Conservation (phyloP, 2,329 filamentous ascomycete genomes). For the Colletotrichum tropicale region DNA sequence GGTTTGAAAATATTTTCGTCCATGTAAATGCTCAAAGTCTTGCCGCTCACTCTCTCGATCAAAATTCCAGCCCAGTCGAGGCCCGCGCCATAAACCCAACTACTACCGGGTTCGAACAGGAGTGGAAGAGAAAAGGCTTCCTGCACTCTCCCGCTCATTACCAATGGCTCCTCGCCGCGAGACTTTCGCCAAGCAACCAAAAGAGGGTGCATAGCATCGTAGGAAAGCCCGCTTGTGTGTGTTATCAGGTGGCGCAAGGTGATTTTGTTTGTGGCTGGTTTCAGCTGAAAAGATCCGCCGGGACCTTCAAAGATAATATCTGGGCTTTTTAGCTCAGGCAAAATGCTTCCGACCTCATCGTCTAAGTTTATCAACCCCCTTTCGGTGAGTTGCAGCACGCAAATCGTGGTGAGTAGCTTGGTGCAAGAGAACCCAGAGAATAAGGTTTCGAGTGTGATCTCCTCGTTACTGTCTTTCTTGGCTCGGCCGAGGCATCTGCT, state of each 20-base stretch:
- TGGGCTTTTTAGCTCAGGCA: background rate
- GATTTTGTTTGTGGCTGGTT: background rate
- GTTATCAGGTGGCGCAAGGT: conserved; percentile 39
- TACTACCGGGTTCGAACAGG: conserved; percentile 30
- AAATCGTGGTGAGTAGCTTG: background rate
- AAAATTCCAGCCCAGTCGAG: conserved; percentile 33
- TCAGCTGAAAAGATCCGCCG: background rate
- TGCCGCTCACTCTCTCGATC: conserved; percentile 21
- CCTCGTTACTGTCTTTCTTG: background rate
- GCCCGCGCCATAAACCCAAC: conserved; percentile 32
- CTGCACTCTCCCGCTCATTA: conserved; percentile 13
- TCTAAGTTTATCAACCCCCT: background rate
- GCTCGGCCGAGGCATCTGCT: background rate
- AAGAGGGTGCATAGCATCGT: conserved; percentile 34
- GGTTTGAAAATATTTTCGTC: background rate
- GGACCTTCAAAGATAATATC: background rate
- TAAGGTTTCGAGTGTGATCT: background rate
- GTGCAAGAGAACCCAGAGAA: background rate
- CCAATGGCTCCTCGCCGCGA: conserved; percentile 38
- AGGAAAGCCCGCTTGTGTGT: conserved; percentile 48
- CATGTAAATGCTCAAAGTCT: background rate
- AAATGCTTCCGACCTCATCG: background rate
- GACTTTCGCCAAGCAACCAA: conserved; percentile 24
- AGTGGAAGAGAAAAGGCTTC: conserved; percentile 23
- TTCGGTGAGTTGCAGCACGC: background rate